Conservation (phyloP, 1,284 basidiomycete genomes). For the Takashimella koratensis region DNA sequence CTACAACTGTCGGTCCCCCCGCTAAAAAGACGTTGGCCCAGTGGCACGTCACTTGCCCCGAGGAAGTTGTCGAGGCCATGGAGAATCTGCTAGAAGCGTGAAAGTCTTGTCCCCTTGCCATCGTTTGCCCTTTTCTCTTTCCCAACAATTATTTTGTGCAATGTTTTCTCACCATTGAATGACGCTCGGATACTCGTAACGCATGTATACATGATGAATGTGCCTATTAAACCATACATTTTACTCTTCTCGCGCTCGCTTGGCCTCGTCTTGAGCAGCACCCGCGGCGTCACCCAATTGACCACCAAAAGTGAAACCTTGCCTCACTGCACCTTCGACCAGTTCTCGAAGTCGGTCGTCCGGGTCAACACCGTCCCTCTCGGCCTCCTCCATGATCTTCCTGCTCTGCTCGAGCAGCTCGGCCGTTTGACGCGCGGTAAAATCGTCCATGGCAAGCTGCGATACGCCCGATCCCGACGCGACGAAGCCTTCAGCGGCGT, state of each 20-base stretch:
- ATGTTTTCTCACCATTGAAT: not conserved
- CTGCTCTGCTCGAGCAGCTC: conserved; percentile 64
- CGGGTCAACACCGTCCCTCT: conserved; percentile 40
- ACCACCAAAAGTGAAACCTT: conserved; percentile 34
- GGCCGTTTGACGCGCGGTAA: conserved; percentile 66
- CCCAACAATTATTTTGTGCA: not conserved
- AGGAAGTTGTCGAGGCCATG: conserved; percentile 47
- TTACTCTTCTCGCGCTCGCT: conserved; percentile 11
- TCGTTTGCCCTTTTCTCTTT: not conserved
- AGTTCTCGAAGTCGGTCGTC: conserved; percentile 41
- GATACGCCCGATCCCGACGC: conserved; percentile 54
- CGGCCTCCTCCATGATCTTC: conserved; percentile 51
- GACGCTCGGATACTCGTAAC: not conserved
- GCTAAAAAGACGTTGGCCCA: conserved; percentile 80
- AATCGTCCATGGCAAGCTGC: conserved; percentile 64
- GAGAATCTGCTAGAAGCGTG: conserved; percentile 30
- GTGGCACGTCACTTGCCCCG: conserved; percentile 73
- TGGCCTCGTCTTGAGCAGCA: conserved; percentile 11
- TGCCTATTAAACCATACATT: conserved; percentile 4
- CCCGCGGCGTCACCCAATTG: conserved; percentile 4
- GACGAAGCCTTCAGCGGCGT: not conserved
- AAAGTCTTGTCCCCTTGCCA: not conserved
- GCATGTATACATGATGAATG: conserved; percentile 5
- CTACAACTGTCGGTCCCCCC: conserved; percentile 79
- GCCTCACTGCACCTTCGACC: conserved; percentile 39